Base-by-base conservation (phyloP, 2,329 filamentous ascomycete species). In the Akanthomyces uredinophilus region DNA sequence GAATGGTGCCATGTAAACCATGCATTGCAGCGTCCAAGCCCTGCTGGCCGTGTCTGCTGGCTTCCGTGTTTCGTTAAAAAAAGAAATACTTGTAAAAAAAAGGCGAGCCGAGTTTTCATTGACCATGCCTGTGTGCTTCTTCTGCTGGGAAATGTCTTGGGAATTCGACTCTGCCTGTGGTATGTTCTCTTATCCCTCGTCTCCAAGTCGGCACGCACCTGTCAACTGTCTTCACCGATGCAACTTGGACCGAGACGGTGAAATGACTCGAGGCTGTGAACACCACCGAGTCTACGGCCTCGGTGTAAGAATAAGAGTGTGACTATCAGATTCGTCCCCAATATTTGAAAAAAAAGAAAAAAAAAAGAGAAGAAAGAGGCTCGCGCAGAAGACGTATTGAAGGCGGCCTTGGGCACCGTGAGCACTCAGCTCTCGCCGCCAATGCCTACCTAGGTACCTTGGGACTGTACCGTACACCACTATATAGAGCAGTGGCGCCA, bases 1-100 rank as follows among this genome's bases (percentile, higher is more conserved):
- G 52, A 13, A 55, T 55, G 52, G 52, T 55, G 52, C 52, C 37
- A 55, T 55, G 52, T n/a, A 29, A 55, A 44, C 37, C 39, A 43
- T 43, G 52, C 16, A 52, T 37, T 37, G 37, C 52, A 43, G 52
- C 39, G 52, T 44, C 22, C 37, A 14, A 13, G 29, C 22, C 20
- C 11, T 27, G 22, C 11, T 27, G 22, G 44, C 37, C 37, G 13
- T 39, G 10, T 39, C 37, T 39, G 13, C 24, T 47, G 44, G 22
- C 44, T 24, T 10, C 44, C 44, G 24, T 27, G 22, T 14, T 6
- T 47, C 18, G 44, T 14, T 47, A 27, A 47, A 47, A 47, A 47
- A 27, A 47, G 1, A 37, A 37, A 37, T 13, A 35, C 7, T 10
- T 35, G 11, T 35, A 14, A 39, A 27, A 47, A 47, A 14, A 47